phyloP scores from a whole-genome alignment of 306 rosid genomes.

The Dryas octopetala region DNA sequence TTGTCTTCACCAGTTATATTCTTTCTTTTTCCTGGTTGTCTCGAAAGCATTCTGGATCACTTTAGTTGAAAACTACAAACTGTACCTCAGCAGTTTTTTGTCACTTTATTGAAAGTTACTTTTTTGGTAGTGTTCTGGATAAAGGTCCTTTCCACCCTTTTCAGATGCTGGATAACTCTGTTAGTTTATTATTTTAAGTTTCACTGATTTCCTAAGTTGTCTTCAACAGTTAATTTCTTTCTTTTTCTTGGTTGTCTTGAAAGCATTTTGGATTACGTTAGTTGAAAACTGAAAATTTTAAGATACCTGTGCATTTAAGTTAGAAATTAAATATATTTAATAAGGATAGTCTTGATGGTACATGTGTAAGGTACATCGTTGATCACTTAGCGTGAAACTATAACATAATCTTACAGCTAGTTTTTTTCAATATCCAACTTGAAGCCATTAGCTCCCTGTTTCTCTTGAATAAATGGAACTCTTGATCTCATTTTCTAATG shows the following conservation, averaged over 20 bases:
- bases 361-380: too few species aligned
- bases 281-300: neutral
- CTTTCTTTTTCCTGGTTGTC: neutral
- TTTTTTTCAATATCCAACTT: too few species aligned
- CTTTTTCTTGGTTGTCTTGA: neutral
- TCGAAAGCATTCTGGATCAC: neutral
- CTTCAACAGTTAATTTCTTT: neutral
- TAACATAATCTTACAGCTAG: neutral
- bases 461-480: neutral
- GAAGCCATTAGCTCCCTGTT: neutral
- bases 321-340: neutral
- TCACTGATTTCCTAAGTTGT: neutral
- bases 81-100: neutral
- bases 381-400: neutral
- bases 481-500: neutral
- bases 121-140: conserved; percentile 3
- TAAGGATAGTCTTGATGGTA: neutral
- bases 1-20: neutral
- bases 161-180: neutral
- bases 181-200: neutral
- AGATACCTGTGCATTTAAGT: too few species aligned
- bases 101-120: conserved; percentile 11
- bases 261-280: neutral
- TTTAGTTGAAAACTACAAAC: neutral
- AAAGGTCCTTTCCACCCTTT: neutral